A percentile compares a stretch with the other conserved stretches of the same genome.
phyloP scores from a whole-genome alignment of 495 filamentous ascomycete genomes.

The Neurospora sp. region DNA sequence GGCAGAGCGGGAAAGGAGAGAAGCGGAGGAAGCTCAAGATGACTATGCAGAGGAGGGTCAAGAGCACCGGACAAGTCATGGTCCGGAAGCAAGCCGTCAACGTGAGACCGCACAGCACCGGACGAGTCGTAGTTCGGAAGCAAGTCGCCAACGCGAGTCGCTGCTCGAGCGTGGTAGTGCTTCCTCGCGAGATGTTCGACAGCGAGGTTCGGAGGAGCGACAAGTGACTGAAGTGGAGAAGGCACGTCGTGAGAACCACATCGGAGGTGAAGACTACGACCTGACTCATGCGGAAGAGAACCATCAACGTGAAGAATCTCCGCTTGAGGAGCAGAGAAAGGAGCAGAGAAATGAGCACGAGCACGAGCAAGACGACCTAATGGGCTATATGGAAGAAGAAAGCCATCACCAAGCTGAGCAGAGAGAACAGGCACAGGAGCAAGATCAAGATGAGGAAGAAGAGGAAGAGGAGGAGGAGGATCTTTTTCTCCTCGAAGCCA shows the following conservation, averaged over 20 bases:
- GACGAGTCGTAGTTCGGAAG: not conserved
- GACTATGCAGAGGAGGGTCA: not conserved
- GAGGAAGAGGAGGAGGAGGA: constrained; percentile 30
- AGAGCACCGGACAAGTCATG: not conserved
- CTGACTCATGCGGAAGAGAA: not conserved
- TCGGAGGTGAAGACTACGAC: not conserved
- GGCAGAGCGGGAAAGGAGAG: not conserved
- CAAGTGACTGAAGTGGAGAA: not conserved
- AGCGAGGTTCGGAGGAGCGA: not conserved
- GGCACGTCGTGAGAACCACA: not conserved
- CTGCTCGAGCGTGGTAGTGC: not conserved
- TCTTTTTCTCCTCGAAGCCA: constrained; percentile 37
- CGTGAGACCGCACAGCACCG: not conserved
- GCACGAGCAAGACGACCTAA: not conserved
- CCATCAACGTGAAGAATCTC: not conserved
- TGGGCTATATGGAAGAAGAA: not conserved
- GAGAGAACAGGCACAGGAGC: constrained; percentile 1
- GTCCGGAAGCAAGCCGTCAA: not conserved
- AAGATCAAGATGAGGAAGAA: constrained; percentile 9
- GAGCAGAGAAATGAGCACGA: constrained; percentile 3
- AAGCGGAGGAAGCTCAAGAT: not conserved
- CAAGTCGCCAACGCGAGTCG: not conserved
- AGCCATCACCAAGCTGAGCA: not conserved
- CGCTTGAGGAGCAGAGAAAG: constrained; percentile 2
- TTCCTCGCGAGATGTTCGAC: not conserved